phyloP scores from a whole-genome alignment of 805 yeast species.

The Barnettozyma wickerhamii region DNA sequence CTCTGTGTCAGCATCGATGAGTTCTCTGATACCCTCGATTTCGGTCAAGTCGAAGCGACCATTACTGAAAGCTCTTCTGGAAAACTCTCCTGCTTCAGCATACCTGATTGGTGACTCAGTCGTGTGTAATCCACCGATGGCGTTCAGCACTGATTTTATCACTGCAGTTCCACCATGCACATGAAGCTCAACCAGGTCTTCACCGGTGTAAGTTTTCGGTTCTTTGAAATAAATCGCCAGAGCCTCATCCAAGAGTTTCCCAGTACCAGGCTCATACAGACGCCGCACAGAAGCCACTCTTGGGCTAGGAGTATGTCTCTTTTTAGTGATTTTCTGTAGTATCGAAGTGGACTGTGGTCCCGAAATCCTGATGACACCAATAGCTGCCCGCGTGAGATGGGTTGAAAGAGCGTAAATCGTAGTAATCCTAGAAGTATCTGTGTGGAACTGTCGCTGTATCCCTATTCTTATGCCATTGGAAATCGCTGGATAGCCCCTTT shows the following conservation, averaged over 20 bases:
- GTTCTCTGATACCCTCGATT: slow-evolving; percentile 82
- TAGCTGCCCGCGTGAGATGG: slow-evolving; percentile 74
- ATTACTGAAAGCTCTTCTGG: slow-evolving; percentile 80
- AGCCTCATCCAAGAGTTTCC: slow-evolving; percentile 67
- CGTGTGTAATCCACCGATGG: slow-evolving; percentile 53
- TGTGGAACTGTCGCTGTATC: not conserved
- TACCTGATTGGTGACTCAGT: slow-evolving; percentile 52
- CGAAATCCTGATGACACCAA: slow-evolving; percentile 79
- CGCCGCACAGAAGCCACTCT: slow-evolving; percentile 56
- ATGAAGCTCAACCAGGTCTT: slow-evolving; percentile 85
- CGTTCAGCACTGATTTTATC: slow-evolving; percentile 57
- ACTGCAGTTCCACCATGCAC: slow-evolving; percentile 93
- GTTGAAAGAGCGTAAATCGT: slow-evolving; percentile 93
- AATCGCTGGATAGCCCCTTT: no score
- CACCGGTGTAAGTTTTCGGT: slow-evolving; percentile 89
- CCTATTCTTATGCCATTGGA: no score
- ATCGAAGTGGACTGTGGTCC: slow-evolving; percentile 54
- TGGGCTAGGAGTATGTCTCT: slow-evolving; percentile 37
- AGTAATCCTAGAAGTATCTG: slow-evolving; percentile 30
- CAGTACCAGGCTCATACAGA: slow-evolving; percentile 40
- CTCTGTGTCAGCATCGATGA: slow-evolving; percentile 94
- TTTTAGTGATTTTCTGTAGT: slow-evolving; percentile 41
- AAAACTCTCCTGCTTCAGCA: slow-evolving; percentile 94
- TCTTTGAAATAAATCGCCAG: slow-evolving; percentile 60
- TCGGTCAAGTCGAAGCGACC: slow-evolving; percentile 83